Conservation (phyloP, 257 asterid species). For the Nicotiana benthamiana region DNA sequence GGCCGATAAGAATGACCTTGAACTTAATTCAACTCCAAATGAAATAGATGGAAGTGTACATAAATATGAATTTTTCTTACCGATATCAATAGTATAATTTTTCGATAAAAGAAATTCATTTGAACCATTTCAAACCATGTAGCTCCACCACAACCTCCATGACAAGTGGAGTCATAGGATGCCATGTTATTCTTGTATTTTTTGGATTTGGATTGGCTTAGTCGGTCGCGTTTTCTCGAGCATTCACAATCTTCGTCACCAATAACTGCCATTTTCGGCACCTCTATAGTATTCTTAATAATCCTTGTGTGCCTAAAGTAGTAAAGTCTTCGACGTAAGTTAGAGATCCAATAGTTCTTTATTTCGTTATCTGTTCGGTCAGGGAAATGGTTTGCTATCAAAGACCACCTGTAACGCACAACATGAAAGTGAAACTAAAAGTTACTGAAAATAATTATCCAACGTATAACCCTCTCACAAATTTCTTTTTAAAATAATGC, state of each 20-base stretch:
- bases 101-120: not conserved
- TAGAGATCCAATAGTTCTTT: constrained; percentile 61
- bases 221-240: not conserved
- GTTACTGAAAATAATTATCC: too few species aligned
- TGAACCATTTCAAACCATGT: not conserved
- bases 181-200: too few species aligned
- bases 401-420: constrained; percentile 41
- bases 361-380: constrained; percentile 70
- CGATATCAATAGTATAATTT: not conserved
- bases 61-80: not conserved
- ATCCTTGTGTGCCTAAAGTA: constrained; percentile 16
- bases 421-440: too few species aligned
- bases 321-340: constrained; percentile 37
- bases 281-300: not conserved
- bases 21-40: not conserved
- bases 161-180: not conserved
- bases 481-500: too few species aligned
- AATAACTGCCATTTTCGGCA: not conserved
- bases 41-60: not conserved
- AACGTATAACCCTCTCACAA: too few species aligned
- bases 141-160: not conserved
- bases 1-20: too few species aligned
- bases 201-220: too few species aligned
- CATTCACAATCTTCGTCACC: not conserved
- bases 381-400: constrained; percentile 41